These are phyloP conservation scores for Moesziomyces globuligerus DNA, from an alignment of 1,284 basidiomycete species.

Conservation along the genomic window DNA sequence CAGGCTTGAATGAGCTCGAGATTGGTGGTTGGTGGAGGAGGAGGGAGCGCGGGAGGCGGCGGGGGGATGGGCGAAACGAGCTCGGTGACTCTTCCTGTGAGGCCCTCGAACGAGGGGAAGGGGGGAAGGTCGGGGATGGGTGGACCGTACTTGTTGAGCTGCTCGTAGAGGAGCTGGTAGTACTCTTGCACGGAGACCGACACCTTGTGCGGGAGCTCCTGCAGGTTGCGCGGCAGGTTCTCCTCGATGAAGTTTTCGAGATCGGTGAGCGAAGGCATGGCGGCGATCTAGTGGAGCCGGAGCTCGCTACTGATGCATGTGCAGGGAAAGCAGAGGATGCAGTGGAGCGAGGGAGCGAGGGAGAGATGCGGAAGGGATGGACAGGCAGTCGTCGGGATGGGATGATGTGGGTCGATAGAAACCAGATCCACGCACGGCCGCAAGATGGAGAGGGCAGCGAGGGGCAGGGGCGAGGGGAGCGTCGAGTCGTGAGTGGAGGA, in stretches of 20 bases:
- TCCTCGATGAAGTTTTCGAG: slow-evolving; percentile 60
- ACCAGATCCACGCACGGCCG: background rate
- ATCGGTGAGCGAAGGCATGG: slow-evolving; percentile 58
- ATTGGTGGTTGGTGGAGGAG: slow-evolving; percentile 46
- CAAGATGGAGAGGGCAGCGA: background rate
- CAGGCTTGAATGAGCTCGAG: slow-evolving; percentile 21
- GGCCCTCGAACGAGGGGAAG: slow-evolving; percentile 44
- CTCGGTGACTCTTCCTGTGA: slow-evolving; percentile 34
- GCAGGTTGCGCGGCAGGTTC: slow-evolving; percentile 49
- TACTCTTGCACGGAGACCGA: slow-evolving; percentile 49
- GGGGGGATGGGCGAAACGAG: slow-evolving; percentile 27
- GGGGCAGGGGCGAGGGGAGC: no score
- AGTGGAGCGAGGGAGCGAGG: background rate
- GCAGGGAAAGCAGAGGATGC: background rate
- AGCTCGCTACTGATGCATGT: slow-evolving; percentile 1
- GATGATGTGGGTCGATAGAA: background rate
- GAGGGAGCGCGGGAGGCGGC: slow-evolving; percentile 28
- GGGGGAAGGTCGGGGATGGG: slow-evolving; percentile 38
- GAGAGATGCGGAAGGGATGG: background rate
- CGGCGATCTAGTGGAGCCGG: slow-evolving; percentile 1
- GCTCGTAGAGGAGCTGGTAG: slow-evolving; percentile 50
- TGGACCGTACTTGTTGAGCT: slow-evolving; percentile 56
- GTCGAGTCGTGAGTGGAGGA: no score
- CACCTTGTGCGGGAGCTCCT: slow-evolving; percentile 56
- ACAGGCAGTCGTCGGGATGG: background rate